These are phyloP conservation scores for Asterophora lycoperdoides DNA, from an alignment of 768 basidiomycete genomes.

Conservation along the genomic window DNA sequence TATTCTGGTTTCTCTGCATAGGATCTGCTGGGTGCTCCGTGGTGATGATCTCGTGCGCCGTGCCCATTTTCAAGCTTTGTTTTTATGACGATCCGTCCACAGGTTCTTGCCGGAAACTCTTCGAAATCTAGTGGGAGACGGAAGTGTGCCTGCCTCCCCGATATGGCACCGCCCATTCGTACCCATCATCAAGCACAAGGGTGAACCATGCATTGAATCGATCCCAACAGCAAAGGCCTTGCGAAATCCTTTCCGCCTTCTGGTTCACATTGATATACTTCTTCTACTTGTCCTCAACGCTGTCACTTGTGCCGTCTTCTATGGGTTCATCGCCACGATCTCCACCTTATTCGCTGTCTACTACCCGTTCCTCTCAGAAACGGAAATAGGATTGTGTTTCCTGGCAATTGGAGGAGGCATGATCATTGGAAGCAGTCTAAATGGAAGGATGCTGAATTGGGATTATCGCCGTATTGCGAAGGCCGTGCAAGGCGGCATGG, in stretches of 20 bases:
- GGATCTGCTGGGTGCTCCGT: slow-evolving; percentile 41
- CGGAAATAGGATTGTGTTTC: slow-evolving; percentile 73
- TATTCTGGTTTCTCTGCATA: slow-evolving; percentile 62
- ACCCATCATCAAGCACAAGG: slow-evolving; percentile 36
- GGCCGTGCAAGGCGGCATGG: slow-evolving; percentile 24
- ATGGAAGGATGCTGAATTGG: slow-evolving; percentile 61
- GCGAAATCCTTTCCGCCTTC: slow-evolving; percentile 52
- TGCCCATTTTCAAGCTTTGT: slow-evolving; percentile 26
- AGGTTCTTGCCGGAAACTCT: slow-evolving; percentile 52
- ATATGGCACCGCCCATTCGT: slow-evolving; percentile 55
- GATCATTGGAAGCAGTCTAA: slow-evolving; percentile 51
- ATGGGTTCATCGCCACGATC: slow-evolving; percentile 55
- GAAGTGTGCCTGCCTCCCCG: slow-evolving; percentile 40
- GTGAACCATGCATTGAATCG: slow-evolving; percentile 21
- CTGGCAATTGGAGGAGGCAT: slow-evolving; percentile 73
- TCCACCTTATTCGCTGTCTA: slow-evolving; percentile 54
- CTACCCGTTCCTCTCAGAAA: slow-evolving; percentile 59
- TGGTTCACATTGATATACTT: slow-evolving; percentile 53
- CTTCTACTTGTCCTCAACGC: slow-evolving; percentile 49
- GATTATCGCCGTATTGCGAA: slow-evolving; percentile 49
- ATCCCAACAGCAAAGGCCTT: slow-evolving; percentile 36
- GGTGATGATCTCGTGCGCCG: slow-evolving; percentile 42
- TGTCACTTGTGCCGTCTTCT: slow-evolving; percentile 51
- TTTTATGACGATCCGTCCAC: slow-evolving; percentile 30
- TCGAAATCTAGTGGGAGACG: slow-evolving; percentile 51